Evolutionary conservation across 345 rosid genomes (phyloP).

Genomic region (Citrus trifoliata): DNA sequence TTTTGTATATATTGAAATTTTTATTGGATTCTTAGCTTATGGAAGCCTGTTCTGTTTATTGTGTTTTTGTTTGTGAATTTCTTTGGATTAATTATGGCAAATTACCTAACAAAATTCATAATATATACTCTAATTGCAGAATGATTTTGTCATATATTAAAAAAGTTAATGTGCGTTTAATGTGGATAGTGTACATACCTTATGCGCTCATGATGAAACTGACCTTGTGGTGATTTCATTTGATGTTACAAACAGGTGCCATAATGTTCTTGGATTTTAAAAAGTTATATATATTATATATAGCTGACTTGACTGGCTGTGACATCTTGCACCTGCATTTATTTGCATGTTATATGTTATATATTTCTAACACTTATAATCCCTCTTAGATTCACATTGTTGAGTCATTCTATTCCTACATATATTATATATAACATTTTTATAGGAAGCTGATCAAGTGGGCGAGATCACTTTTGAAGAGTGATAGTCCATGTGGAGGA

Average conservation of each 20-base stretch:
- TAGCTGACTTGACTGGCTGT: not conserved
- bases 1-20: not conserved
- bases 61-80: not conserved
- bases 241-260: too few relatives aligned
- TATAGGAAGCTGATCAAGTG: too few relatives aligned
- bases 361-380: too few relatives aligned
- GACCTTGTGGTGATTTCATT: too few relatives aligned
- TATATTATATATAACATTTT: too few relatives aligned
- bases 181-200: not conserved
- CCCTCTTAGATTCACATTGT: too few relatives aligned
- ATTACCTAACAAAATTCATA: not conserved
- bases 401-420: too few relatives aligned
- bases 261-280: not conserved
- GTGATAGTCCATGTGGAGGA: too few relatives aligned
- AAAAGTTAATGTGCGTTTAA: not conserved
- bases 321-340: not conserved
- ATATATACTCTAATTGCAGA: not conserved
- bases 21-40: not conserved
- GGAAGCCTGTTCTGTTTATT: not conserved
- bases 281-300: not conserved
- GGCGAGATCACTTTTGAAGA: too few relatives aligned
- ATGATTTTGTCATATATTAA: not conserved
- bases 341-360: not conserved
- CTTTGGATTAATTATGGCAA: not conserved
- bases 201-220: not conserved